Percentiles rank a stretch among this genome's conserved stretches.
These are phyloP conservation scores for Boletus rubescentipes DNA, from an alignment of 768 basidiomycete species.

Conservation along the genomic window DNA sequence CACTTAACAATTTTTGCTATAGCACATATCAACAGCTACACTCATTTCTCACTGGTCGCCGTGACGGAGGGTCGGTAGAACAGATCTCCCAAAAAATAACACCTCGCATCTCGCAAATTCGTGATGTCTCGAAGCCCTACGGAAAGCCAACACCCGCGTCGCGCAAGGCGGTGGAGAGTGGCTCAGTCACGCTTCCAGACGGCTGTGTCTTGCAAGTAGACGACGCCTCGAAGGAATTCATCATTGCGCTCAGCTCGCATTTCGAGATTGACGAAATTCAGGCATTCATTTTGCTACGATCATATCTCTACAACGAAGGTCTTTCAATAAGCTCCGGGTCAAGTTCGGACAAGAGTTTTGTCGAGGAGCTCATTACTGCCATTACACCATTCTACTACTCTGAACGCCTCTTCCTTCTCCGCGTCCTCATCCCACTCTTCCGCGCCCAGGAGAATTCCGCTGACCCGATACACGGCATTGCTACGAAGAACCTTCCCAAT, in stretches of 20 bases:
- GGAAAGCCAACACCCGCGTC: constrained; percentile 69
- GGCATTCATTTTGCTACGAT: constrained; percentile 70
- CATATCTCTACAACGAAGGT: constrained; percentile 78
- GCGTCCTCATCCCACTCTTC: constrained; percentile 72
- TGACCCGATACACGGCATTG: constrained; percentile 54
- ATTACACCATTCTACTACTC: constrained; percentile 82
- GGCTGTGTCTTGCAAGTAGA: constrained; percentile 62
- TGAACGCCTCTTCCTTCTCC: constrained; percentile 71
- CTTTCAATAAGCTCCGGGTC: constrained; percentile 50
- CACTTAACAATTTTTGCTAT: neutral
- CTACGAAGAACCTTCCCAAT: constrained; percentile 52
- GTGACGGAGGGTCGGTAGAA: constrained; percentile 57
- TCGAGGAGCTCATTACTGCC: constrained; percentile 48
- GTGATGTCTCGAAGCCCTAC: constrained; percentile 61
- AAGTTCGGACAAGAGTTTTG: constrained; percentile 38
- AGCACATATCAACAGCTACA: constrained; percentile 71
- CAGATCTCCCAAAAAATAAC: constrained; percentile 59
- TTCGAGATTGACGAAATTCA: constrained; percentile 81
- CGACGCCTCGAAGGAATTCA: constrained; percentile 66
- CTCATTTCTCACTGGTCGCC: constrained; percentile 53
- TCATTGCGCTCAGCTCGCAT: constrained; percentile 66
- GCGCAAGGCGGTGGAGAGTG: constrained; percentile 61
- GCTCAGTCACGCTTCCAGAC: constrained; percentile 67
- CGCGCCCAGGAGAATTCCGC: constrained; percentile 61
- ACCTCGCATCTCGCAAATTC: constrained; percentile 56